These are phyloP conservation scores for Solanum hybrid DNA, from an alignment of 305 asterid species.

Conservation along the genomic window DNA sequence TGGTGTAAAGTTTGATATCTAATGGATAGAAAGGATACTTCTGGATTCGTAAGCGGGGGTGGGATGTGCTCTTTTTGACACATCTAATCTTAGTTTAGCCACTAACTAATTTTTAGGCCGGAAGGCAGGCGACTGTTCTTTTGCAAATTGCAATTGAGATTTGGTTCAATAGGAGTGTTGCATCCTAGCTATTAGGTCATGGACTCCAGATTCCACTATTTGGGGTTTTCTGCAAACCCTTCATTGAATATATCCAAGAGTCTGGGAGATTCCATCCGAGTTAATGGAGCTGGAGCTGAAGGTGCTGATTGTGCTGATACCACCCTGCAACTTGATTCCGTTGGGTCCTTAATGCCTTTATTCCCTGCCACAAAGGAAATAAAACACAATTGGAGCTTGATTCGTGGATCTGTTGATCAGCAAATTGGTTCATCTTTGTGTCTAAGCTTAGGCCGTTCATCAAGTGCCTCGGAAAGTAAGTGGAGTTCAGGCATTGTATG, in stretches of 20 bases:
- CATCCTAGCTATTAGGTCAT: conserved; percentile 33
- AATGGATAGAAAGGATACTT: conserved; percentile 96
- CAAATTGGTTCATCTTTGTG: conserved; percentile 34
- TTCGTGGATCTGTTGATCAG: conserved; percentile 34
- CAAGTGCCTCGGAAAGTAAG: conserved; percentile 85
- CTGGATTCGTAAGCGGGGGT: conserved; percentile 97
- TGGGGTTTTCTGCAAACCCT: conserved; percentile 68
- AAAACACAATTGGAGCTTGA: conserved; percentile 57
- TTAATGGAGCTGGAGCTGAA: conserved; percentile 31
- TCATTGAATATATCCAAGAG: conserved; percentile 44
- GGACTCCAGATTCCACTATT: conserved; percentile 67
- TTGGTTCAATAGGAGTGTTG: conserved; percentile 36
- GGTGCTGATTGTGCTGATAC: conserved; percentile 50
- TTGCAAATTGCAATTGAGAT: conserved; percentile 37
- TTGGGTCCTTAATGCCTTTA: conserved; percentile 32
- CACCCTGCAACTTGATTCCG: conserved; percentile 60
- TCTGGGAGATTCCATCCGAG: conserved; percentile 49
- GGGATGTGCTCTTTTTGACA: conserved; percentile 52
- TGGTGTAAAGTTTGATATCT: conserved; percentile 12
- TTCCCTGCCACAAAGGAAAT: conserved; percentile 43
- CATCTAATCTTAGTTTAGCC: conserved; percentile 53
- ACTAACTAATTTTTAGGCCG: conserved; percentile 36
- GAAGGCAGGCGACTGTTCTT: conserved; percentile 76
- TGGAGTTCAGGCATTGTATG: conserved; percentile 75
- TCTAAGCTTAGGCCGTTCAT: conserved; percentile 66